Conservation (phyloP, 129 eudicot genomes). For the Deinandra increscens region DNA sequence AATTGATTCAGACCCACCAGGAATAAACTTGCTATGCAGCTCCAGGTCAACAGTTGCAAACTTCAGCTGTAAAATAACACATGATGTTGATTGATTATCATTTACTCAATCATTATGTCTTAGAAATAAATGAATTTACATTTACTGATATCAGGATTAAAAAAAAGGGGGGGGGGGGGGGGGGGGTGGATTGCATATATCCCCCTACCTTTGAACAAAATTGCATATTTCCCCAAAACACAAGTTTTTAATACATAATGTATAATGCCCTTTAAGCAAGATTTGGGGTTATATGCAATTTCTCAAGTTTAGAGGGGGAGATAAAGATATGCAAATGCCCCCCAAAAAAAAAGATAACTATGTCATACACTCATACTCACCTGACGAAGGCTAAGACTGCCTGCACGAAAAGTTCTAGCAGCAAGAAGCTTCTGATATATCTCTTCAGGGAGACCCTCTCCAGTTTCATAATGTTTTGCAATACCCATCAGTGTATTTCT, state of each 20-base stretch:
- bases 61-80: conserved; percentile 46
- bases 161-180: too few species aligned
- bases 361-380: conserved; percentile 30
- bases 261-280: too few species aligned
- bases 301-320: too few species aligned
- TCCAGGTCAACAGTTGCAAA: conserved; percentile 83
- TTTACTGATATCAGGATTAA: neutral
- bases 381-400: conserved; percentile 88
- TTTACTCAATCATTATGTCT: neutral
- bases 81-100: neutral
- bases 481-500: conserved; percentile 95
- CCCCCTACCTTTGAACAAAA: too few species aligned
- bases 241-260: neutral
- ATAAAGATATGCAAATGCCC: too few species aligned
- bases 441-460: conserved; percentile 80
- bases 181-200: too few species aligned
- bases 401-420: conserved; percentile 92
- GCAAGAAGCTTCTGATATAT: conserved; percentile 90
- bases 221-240: too few species aligned
- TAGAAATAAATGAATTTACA: neutral
- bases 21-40: conserved; percentile 72
- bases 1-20: conserved; percentile 81
- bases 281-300: too few species aligned
- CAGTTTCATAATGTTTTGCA: conserved; percentile 94
- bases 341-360: neutral